Percentiles rank a stretch among this genome's conserved stretches.
Conservation (phyloP, 164 flowering plant genomes). For the Tinospora cordifolia region DNA sequence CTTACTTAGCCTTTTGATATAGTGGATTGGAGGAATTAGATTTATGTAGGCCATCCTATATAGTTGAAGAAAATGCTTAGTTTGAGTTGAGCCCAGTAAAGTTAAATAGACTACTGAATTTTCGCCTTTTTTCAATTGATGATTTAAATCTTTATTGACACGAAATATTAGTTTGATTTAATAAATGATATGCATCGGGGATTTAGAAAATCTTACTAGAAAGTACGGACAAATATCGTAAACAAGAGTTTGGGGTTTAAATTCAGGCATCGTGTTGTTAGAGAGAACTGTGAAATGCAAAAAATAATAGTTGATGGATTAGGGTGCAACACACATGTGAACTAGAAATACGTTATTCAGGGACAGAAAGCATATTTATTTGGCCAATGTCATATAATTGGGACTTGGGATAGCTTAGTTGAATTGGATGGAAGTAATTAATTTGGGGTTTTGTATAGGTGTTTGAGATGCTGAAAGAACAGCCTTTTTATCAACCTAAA, state of each 20-base stretch:
- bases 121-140: too few relatives aligned
- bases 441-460: slow-evolving; percentile 35
- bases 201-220: background rate
- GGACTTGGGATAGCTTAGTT: too few relatives aligned
- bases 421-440: background rate
- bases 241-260: background rate
- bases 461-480: slow-evolving; percentile 77
- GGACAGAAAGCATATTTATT: too few relatives aligned
- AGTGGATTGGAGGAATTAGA: too few relatives aligned
- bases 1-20: too few relatives aligned
- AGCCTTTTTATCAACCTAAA: slow-evolving; percentile 76
- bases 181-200: background rate
- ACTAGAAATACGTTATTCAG: too few relatives aligned
- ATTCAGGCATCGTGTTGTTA: background rate
- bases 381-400: too few relatives aligned
- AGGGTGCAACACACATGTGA: background rate
- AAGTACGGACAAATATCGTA: background rate
- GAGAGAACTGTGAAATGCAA: background rate
- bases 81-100: too few relatives aligned
- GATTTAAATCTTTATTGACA: too few relatives aligned
- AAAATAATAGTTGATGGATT: background rate
- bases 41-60: too few relatives aligned
- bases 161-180: background rate
- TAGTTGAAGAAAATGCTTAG: too few relatives aligned
- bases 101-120: too few relatives aligned